These are phyloP conservation scores for Colletotrichum gloeosporioides DNA, from an alignment of 2,329 filamentous ascomycete genomes.

Conservation along the genomic window DNA sequence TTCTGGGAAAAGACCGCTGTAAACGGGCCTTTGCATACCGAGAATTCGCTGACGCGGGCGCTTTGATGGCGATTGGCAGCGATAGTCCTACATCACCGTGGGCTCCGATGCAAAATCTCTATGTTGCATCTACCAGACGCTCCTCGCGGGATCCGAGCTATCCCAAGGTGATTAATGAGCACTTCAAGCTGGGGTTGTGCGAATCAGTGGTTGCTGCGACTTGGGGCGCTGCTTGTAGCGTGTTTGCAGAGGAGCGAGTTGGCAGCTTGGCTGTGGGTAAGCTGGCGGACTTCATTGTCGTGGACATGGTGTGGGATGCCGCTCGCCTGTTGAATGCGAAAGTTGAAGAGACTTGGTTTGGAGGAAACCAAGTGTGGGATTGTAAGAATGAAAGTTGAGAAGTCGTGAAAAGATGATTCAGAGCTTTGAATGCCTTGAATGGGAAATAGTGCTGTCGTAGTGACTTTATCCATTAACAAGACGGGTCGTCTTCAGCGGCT, in stretches of 20 bases:
- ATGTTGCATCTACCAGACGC: slow-evolving; percentile 62
- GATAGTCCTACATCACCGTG: slow-evolving; percentile 66
- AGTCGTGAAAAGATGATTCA: background rate
- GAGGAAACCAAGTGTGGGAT: slow-evolving; percentile 45
- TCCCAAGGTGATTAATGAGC: slow-evolving; percentile 51
- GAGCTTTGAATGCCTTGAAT: no score
- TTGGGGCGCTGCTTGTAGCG: slow-evolving; percentile 60
- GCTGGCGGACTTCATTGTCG: slow-evolving; percentile 61
- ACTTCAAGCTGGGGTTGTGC: slow-evolving; percentile 58
- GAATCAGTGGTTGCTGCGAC: slow-evolving; percentile 61
- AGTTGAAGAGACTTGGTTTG: slow-evolving; percentile 60
- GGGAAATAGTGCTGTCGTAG: background rate
- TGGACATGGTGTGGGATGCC: slow-evolving; percentile 56
- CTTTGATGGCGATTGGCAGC: slow-evolving; percentile 60
- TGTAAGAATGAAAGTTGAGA: background rate
- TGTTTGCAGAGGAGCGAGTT: slow-evolving; percentile 59
- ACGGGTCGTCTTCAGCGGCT: background rate
- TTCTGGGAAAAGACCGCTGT: slow-evolving; percentile 60
- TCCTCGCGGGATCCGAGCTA: slow-evolving; percentile 55
- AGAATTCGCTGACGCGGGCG: slow-evolving; percentile 62
- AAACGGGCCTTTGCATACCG: slow-evolving; percentile 67
- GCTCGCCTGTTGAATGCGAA: slow-evolving; percentile 49
- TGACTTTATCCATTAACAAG: background rate
- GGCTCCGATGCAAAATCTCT: slow-evolving; percentile 59
- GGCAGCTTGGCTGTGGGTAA: slow-evolving; percentile 58